Base-by-base conservation (phyloP, 495 filamentous ascomycete species). In the Durotheca rogersii region DNA sequence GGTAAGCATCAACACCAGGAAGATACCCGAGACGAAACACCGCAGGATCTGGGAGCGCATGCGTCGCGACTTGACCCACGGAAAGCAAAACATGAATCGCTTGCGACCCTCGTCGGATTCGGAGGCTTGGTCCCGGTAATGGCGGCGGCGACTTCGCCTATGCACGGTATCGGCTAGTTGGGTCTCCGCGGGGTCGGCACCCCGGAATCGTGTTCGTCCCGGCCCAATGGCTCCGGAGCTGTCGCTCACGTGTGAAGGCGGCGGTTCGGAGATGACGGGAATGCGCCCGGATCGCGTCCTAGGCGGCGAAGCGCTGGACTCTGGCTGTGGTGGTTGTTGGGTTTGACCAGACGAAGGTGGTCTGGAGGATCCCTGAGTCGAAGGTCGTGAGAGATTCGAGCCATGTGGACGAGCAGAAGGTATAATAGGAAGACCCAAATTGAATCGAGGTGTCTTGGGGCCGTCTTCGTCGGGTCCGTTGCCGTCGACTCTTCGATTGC, bases 11-110 rank as follows among this genome's bases (percentile, higher is more conserved):
- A 81, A 35, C 6, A 73, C 64, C 17, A 86, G 59, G 42, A 85
- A 74, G 17, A 74, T 36, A 4, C 76, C 76, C 11, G 80, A 80
- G 4, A 82, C 72, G 46, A 83, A 71, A 60, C 76, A 78, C 10
- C 76, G 72, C 52, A 86, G 65, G 15, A 86, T 72, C 46, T 82
- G 83, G 40, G 69, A 63, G 40, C 77, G 69, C 20, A 80, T 69
- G 29, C 68, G 68, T n/a, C 69, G 61, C 45, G 80, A 77, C 57
- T 71, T 77, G 37, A 84, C 60, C 57, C 73, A 73, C 12, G 79
- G 75, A 42, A 78, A 72, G 50, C 75, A 80, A 33, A 74, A 75
- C 23, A 77, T 60, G 20, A 76, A 78, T 35, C 57, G 58, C 53
- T 67, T 69, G 1, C 72, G 70, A 23, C 55, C 62, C n/a, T 62